phyloP scores from a whole-genome alignment of 2,329 filamentous ascomycete species.

The Domatiomyces catenatus region DNA sequence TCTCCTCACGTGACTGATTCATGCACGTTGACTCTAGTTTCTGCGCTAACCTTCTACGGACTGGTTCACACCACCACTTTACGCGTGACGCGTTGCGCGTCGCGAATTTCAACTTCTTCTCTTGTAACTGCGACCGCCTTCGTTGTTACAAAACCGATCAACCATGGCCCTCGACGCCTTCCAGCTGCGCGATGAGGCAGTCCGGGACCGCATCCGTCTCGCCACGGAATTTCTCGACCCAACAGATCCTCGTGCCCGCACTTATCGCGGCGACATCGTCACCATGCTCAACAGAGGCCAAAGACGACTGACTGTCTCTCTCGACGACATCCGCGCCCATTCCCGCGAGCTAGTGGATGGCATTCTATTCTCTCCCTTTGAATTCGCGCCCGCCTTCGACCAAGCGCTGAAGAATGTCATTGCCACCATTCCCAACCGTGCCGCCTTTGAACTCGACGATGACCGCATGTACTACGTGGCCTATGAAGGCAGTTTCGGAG shows the following conservation, averaged over 20 bases:
- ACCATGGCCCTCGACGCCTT: constrained; percentile 28
- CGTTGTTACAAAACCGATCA: neutral
- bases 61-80: neutral
- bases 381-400: constrained; percentile 78
- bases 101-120: neutral
- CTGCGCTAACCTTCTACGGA: too few relatives aligned
- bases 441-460: constrained; percentile 57
- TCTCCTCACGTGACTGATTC: too few relatives aligned
- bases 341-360: constrained; percentile 65
- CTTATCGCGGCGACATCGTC: constrained; percentile 82
- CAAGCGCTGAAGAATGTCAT: constrained; percentile 79
- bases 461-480: constrained; percentile 87
- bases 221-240: constrained; percentile 92
- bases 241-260: constrained; percentile 31
- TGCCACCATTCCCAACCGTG: constrained; percentile 58
- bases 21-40: too few relatives aligned
- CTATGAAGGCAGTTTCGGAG: constrained; percentile 90
- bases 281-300: constrained; percentile 50
- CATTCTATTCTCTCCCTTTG: constrained; percentile 73
- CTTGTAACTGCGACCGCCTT: neutral
- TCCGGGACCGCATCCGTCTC: constrained; percentile 66
- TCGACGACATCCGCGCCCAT: constrained; percentile 84
- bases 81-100: neutral
- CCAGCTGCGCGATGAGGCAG: constrained; percentile 70
- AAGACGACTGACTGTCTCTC: constrained; percentile 51